These are phyloP conservation scores for Alternaria panax DNA, from an alignment of 2,329 filamentous ascomycete species.

Conservation along the genomic window DNA sequence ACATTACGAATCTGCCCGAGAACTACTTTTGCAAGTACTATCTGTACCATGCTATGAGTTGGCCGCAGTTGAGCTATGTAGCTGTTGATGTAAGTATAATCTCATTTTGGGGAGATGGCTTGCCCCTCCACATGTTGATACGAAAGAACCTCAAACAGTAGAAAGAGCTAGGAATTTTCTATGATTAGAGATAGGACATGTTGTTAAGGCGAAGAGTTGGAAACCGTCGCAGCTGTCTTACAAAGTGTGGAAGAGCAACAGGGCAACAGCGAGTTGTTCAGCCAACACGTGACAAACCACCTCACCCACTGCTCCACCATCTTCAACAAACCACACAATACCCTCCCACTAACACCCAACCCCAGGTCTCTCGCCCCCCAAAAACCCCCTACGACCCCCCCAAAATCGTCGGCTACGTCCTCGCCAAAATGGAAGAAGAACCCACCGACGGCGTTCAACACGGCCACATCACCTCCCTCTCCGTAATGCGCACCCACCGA, in stretches of 20 bases:
- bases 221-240: background rate
- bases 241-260: too few species aligned
- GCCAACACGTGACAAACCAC: background rate
- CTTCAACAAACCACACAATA: background rate
- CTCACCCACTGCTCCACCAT: too few species aligned
- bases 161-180: background rate
- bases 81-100: conserved; percentile 74
- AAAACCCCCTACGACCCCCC: conserved; percentile 86
- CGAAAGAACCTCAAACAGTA: background rate
- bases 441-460: conserved; percentile 88
- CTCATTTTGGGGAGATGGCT: background rate
- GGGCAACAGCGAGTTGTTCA: too few species aligned
- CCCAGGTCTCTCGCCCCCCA: conserved; percentile 73
- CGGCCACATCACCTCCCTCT: conserved; percentile 94
- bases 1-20: conserved; percentile 98
- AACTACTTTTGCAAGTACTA: conserved; percentile 99
- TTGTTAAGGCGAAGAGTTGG: background rate
- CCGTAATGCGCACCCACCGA: conserved; percentile 95
- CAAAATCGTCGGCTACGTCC: conserved; percentile 98
- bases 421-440: conserved; percentile 99
- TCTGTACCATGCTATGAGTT: conserved; percentile 97
- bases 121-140: background rate
- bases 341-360: background rate
- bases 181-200: background rate
- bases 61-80: conserved; percentile 96